Evolutionary conservation across 176 grass and related monocot genomes (phyloP), one percentile per base, ranked within the genome.

Genomic region (Carex littledalei): DNA sequence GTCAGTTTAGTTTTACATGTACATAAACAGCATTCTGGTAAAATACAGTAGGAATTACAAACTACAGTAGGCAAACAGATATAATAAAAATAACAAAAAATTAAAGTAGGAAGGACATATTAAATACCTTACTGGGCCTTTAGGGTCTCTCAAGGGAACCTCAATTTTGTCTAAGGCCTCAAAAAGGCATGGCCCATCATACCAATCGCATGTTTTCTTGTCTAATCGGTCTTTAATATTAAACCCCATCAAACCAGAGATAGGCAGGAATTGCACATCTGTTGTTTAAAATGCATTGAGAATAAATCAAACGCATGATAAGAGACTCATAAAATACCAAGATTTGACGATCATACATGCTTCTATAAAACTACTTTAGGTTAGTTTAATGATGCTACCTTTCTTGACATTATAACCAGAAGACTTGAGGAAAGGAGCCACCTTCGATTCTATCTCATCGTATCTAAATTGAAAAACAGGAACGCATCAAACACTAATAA

Each of bases 391-490:
- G 65, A 81, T 81, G 32, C 14, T 70, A 87, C 94, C 95, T 93
- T 94, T 98, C 65, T 94, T 98, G 31, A 94, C 88, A 87, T 97
- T 94, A 84, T 98, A 98, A 63, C 95, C 95, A 39, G 93, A 98
- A 75, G 86, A 83, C 80, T 43, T 91, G 24, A 98, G 93, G 52
- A 98, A 98, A 56, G 92, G 92, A 83, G 77, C 70, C 88, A 98
- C 92, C 89, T 98, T 98, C 18, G 29, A 80, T 82, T 98, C 95
- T 55, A 98, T 95, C 81, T 98, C 95, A 93, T 98, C 91, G 59
- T 92, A 98, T 54, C 93, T 98, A 81, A 81, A 86, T 73, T 41
- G 54, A 43, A 62, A 77, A 88, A 41, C 11, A 88, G 60, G 8
- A 84, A 39, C 37, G 26, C 12, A 11, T 76, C 72, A 76, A 29